Evolutionary conservation across 345 rosid genomes (phyloP).

Genomic region (Gossypium herbaceum): DNA sequence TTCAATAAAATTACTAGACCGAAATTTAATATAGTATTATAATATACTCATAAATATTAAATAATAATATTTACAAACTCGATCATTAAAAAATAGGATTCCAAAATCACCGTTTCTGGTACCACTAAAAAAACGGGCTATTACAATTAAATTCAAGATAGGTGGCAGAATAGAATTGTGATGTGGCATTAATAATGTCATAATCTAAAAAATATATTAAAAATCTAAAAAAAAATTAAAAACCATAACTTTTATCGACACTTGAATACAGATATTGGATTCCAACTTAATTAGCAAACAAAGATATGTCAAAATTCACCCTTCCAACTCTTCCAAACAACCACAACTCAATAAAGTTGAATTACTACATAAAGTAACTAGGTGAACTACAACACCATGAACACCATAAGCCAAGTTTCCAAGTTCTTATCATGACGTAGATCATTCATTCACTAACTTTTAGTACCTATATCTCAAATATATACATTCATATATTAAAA

Average conservation of each 20-base stretch:
- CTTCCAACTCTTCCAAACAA: background rate
- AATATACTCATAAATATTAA: too few species aligned
- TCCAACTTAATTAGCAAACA: background rate
- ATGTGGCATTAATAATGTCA: too few species aligned
- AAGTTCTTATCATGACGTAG: background rate
- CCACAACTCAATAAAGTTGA: background rate
- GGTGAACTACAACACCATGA: background rate
- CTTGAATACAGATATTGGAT: background rate
- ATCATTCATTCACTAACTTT: background rate
- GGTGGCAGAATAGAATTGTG: too few species aligned
- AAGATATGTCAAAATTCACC: background rate
- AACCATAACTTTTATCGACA: too few species aligned
- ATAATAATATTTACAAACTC: too few species aligned
- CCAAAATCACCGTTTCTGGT: fast-evolving
- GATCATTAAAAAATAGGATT: fast-evolving
- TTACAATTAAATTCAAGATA: too few species aligned
- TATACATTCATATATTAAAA: background rate
- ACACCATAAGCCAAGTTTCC: background rate
- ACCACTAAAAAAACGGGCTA: fast-evolving
- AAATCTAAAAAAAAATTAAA: too few species aligned
- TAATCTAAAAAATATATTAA: too few species aligned
- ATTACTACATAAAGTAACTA: background rate
- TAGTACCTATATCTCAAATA: background rate
- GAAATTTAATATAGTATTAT: too few species aligned
- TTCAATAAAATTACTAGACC: too few species aligned